phyloP scores from a whole-genome alignment of 1,284 basidiomycete genomes.

The Leucocoprinus gongylophorus region DNA sequence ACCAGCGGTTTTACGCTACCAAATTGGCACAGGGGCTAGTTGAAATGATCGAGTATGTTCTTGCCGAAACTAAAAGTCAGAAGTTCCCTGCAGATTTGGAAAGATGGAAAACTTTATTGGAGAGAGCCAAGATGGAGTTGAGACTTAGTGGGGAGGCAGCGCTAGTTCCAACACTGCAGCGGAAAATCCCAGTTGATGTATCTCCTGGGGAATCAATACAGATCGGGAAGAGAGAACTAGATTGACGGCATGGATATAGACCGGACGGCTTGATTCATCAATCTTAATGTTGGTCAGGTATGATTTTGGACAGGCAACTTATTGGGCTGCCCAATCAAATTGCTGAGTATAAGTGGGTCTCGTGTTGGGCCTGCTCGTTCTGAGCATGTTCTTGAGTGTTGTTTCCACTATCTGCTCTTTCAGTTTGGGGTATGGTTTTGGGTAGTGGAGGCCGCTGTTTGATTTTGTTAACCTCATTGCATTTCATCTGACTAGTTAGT shows the following conservation, averaged over 20 bases:
- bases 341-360: too few species aligned
- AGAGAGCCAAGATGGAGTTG: conserved; percentile 10
- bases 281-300: too few species aligned
- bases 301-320: too few species aligned
- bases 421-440: too few species aligned
- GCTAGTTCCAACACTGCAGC: conserved; percentile 4
- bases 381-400: too few species aligned
- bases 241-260: not conserved
- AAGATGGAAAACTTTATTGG: conserved; percentile 3
- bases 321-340: too few species aligned
- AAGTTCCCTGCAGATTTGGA: not conserved
- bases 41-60: conserved; percentile 11
- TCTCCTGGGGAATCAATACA: not conserved
- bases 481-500: too few species aligned
- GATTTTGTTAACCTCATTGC: too few species aligned
- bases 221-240: not conserved
- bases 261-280: too few species aligned
- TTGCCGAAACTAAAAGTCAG: not conserved
- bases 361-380: too few species aligned
- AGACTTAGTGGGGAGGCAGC: conserved; percentile 4
- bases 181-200: not conserved
- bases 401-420: too few species aligned
- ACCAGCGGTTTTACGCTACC: conserved; percentile 17
- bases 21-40: conserved; percentile 19
- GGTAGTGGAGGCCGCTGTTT: too few species aligned